Percentiles rank a stretch among this genome's conserved stretches.
Conservation (phyloP, 2,329 filamentous ascomycete genomes). For the Lachnellula suecica region DNA sequence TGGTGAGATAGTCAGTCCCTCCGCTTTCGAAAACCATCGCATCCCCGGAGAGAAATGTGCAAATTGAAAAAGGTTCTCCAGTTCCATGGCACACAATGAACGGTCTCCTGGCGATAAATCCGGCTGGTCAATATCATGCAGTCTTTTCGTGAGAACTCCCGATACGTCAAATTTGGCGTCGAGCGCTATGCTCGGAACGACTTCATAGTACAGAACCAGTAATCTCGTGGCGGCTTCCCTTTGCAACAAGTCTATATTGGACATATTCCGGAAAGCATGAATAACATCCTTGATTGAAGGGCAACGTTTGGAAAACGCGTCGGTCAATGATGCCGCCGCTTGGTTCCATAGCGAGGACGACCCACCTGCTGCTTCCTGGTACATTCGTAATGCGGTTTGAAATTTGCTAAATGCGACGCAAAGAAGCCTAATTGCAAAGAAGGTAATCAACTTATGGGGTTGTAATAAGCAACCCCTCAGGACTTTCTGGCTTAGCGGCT, state of each 20-base stretch:
- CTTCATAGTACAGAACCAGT: constrained; percentile 80
- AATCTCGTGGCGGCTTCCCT: constrained; percentile 77
- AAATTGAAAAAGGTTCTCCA: constrained; percentile 79
- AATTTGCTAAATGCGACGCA: constrained; percentile 80
- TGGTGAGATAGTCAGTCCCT: constrained; percentile 63
- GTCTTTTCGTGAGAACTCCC: constrained; percentile 65
- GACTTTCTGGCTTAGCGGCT: constrained; percentile 76
- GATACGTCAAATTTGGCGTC: constrained; percentile 89
- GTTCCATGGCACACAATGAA: constrained; percentile 65
- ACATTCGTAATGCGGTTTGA: constrained; percentile 40
- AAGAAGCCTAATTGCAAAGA: constrained; percentile 81
- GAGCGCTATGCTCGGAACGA: constrained; percentile 75
- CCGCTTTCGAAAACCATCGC: constrained; percentile 83
- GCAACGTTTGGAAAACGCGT: constrained; percentile 75
- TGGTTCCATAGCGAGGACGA: constrained; percentile 62
- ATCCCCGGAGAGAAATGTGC: constrained; percentile 79
- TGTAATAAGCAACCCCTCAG: constrained; percentile 77
- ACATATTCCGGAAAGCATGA: constrained; percentile 67
- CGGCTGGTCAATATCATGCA: constrained; percentile 60
- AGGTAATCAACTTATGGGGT: constrained; percentile 76
- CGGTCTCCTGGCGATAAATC: constrained; percentile 42
- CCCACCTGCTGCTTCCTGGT: constrained; percentile 39
- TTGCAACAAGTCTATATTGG: constrained; percentile 69
- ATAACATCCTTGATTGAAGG: constrained; percentile 83
- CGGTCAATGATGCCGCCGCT: constrained; percentile 64